These are phyloP conservation scores for Blepharisma stoltei DNA, from an alignment of 73 alveolate genomes.

Conservation along the genomic window DNA sequence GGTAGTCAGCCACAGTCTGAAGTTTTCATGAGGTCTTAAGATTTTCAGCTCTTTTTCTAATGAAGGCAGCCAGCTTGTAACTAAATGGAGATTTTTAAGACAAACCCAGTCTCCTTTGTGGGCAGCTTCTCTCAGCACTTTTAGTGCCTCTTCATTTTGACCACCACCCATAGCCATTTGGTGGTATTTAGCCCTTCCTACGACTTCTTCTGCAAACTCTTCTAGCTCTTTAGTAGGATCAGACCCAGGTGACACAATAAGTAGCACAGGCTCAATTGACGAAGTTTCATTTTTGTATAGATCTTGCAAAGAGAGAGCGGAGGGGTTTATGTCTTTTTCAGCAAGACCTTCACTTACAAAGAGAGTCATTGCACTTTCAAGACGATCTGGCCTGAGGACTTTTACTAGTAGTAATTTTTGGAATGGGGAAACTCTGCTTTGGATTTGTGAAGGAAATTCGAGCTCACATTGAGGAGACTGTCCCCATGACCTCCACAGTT, in stretches of 20 bases:
- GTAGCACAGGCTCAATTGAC: constrained; percentile 85
- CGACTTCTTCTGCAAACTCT: constrained; percentile 94
- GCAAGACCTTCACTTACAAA: constrained; percentile 95
- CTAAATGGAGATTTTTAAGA: constrained; percentile 98
- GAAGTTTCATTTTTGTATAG: constrained; percentile 79
- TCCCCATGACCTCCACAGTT: constrained; percentile 72
- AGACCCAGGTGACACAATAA: constrained; percentile 98
- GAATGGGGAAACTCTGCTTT: constrained; percentile 83
- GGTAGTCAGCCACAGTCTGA: constrained; percentile 98
- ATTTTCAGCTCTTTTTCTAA: constrained; percentile 95
- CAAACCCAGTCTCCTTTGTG: constrained; percentile 99
- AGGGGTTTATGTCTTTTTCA: constrained; percentile 89
- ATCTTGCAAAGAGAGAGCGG: constrained; percentile 87
- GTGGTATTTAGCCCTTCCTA: constrained; percentile 95
- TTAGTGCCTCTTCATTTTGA: constrained; percentile 93
- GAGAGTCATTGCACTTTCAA: constrained; percentile 93
- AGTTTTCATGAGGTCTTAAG: constrained; percentile 87
- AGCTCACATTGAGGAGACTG: constrained; percentile 76
- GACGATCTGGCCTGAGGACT: constrained; percentile 99
- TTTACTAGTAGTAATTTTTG: constrained; percentile 92
- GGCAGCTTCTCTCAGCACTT: constrained; percentile 94
- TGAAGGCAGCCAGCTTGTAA: constrained; percentile 97
- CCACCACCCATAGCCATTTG: constrained; percentile 99
- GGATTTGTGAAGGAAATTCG: constrained; percentile 73
- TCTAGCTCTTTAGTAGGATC: constrained; percentile 99